These are phyloP conservation scores for Ogataea henricii DNA, from an alignment of 805 yeast genomes.

Conservation along the genomic window DNA sequence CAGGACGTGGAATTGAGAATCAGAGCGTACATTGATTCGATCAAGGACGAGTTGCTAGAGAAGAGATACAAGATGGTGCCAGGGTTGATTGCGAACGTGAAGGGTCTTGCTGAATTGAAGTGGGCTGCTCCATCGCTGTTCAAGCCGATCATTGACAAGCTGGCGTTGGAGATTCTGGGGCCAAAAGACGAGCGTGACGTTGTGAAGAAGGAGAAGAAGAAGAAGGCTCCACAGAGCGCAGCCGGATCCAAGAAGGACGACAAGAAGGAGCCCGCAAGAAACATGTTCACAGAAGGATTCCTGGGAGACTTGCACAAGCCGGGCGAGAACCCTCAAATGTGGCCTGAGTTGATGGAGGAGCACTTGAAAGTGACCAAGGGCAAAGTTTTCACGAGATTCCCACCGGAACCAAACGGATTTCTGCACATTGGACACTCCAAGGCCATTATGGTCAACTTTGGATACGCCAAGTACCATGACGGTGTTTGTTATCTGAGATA, in stretches of 20 bases:
- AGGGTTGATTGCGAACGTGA: slow-evolving; percentile 71
- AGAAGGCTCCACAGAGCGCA: slow-evolving; percentile 37
- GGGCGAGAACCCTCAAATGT: slow-evolving; percentile 91
- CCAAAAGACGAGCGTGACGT: slow-evolving; percentile 96
- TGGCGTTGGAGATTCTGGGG: slow-evolving; percentile 72
- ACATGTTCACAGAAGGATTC: slow-evolving; percentile 95
- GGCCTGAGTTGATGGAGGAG: slow-evolving; percentile 78
- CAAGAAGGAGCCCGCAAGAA: slow-evolving; percentile 42
- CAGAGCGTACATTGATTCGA: slow-evolving; percentile 55
- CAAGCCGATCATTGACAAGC: slow-evolving; percentile 83
- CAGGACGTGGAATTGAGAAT: slow-evolving; percentile 65
- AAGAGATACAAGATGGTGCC: slow-evolving; percentile 83
- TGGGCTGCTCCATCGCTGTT: slow-evolving; percentile 91
- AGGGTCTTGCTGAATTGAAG: slow-evolving; percentile 71
- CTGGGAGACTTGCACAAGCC: slow-evolving; percentile 93
- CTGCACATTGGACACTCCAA: slow-evolving; percentile 97
- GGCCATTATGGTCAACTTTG: slow-evolving; percentile 97
- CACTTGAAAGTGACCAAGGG: slow-evolving; percentile 82
- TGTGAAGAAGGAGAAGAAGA: slow-evolving; percentile 73
- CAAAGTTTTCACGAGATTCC: slow-evolving; percentile 89
- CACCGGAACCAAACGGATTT: slow-evolving; percentile 98
- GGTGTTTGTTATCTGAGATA: slow-evolving; percentile 92
- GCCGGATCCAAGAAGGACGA: slow-evolving; percentile 20
- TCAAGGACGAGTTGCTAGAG: slow-evolving; percentile 60
- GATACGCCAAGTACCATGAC: slow-evolving; percentile 84